Evolutionary conservation across 805 yeast species (phyloP), one percentile per base, ranked within the genome.

Genomic region (Yueomyces sp.): DNA sequence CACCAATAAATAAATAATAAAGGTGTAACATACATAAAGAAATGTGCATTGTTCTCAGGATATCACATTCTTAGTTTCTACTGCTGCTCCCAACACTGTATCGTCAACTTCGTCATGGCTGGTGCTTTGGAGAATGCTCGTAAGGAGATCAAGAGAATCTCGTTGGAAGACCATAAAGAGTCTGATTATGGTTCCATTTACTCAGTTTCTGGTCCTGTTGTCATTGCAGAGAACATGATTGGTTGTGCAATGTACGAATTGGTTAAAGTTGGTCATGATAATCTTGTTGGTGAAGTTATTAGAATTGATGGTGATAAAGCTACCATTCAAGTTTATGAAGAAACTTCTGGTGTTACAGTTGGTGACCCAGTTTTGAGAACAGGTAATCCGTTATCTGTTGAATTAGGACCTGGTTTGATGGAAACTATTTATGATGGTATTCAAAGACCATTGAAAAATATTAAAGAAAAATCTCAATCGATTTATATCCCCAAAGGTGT

Each of bases 161-260:
- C 92, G 34, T 67, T 90, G 50, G 90, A 85, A 57, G 81, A 76
- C 49, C 72, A 68, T 47, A 72, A 68, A 32, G 96, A 90, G 66
- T 73, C 82, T 44, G 80, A 79, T 52, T 85, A 85, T 64, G 98
- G 95, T 45, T 79, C 74, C 53, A 84, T 92, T 57, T 88, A 79
- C 69, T 86, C 96, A 32, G 96, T 92, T 41, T 88, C 97, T 26
- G 98, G 98, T 59, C 97, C 98, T 29, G 99, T 92, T 56, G 83
- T 92, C 43, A 81, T 92, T 41, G 98, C 98, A 41, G 97, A 92
- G 68, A 83, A 92, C 71, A 87, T 92, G 97, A 85, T 88, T 68
- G 99, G 99, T 50, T 86, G 96, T 77, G 96, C 97, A 57, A 92
- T 92, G 99, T 90, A 92, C 75, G 99, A 92, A 65, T 75, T 92